Percentiles rank a stretch among this genome's conserved stretches.
phyloP scores from a whole-genome alignment of 78 protist species.

The Emiliania huxleyi region DNA sequence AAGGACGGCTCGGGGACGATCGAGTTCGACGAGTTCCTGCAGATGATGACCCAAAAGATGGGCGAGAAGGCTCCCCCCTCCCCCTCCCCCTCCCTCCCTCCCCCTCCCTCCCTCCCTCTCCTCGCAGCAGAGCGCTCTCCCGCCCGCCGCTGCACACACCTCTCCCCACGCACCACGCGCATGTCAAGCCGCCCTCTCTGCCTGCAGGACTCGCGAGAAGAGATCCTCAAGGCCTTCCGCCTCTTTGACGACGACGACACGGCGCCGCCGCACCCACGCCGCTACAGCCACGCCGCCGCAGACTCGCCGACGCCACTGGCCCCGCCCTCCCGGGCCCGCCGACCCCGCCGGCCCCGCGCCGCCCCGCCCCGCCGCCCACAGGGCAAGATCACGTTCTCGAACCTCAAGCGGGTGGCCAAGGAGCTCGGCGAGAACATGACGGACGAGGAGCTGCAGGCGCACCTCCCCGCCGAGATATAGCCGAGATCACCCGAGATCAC shows the following conservation, averaged over 20 bases:
- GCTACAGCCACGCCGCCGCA: slow-evolving; percentile 83
- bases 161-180: neutral
- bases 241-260: slow-evolving; percentile 88
- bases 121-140: neutral
- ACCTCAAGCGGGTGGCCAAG: slow-evolving; percentile 85
- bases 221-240: slow-evolving; percentile 87
- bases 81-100: no score
- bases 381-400: slow-evolving; percentile 79
- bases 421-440: slow-evolving; percentile 91
- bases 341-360: no score
- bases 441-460: slow-evolving; percentile 81
- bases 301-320: no score
- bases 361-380: no score
- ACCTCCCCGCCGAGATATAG: neutral
- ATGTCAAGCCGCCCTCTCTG: no score
- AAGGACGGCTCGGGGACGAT: slow-evolving; percentile 78
- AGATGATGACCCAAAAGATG: slow-evolving; percentile 88
- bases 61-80: no score
- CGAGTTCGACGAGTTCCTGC: slow-evolving; percentile 82
- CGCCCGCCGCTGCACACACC: neutral
- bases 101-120: neutral
- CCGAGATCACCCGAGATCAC: no score
- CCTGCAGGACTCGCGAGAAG: slow-evolving; percentile 75
- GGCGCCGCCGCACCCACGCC: no score
- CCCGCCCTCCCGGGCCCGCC: no score